These are phyloP conservation scores for Diaporthe capsici DNA, from an alignment of 2,329 filamentous ascomycete species.

Conservation along the genomic window DNA sequence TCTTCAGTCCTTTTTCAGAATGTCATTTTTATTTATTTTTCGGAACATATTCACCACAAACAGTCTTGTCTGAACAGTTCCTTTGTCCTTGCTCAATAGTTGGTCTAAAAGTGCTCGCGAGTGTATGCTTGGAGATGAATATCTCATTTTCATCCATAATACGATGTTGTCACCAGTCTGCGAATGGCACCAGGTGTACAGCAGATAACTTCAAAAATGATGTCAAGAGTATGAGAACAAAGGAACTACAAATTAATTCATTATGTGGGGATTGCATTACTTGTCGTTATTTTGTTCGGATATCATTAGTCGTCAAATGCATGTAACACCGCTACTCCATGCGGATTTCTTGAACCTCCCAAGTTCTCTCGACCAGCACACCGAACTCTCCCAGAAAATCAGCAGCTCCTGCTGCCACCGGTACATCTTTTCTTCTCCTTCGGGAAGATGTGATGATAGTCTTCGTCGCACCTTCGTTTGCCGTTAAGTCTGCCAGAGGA, in stretches of 20 bases:
- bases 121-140: not conserved
- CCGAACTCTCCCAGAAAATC: constrained; percentile 22
- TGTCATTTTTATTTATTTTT: no score
- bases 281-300: not conserved
- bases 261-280: not conserved
- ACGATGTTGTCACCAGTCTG: not conserved
- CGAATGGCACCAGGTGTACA: not conserved
- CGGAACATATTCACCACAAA: no score
- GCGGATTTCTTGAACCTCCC: constrained; percentile 21
- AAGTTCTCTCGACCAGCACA: constrained; percentile 11
- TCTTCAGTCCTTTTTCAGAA: no score
- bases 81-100: no score
- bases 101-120: no score
- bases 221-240: not conserved
- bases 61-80: no score
- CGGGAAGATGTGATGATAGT: not conserved
- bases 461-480: constrained; percentile 5
- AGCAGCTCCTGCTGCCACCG: constrained; percentile 5
- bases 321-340: not conserved
- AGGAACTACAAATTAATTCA: not conserved
- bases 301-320: not conserved
- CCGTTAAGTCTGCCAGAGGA: not conserved
- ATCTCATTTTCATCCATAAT: not conserved
- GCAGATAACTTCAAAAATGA: not conserved
- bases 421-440: not conserved